Base-by-base conservation (phyloP, 2,329 filamentous ascomycete genomes). In the Alternaria rosae region DNA sequence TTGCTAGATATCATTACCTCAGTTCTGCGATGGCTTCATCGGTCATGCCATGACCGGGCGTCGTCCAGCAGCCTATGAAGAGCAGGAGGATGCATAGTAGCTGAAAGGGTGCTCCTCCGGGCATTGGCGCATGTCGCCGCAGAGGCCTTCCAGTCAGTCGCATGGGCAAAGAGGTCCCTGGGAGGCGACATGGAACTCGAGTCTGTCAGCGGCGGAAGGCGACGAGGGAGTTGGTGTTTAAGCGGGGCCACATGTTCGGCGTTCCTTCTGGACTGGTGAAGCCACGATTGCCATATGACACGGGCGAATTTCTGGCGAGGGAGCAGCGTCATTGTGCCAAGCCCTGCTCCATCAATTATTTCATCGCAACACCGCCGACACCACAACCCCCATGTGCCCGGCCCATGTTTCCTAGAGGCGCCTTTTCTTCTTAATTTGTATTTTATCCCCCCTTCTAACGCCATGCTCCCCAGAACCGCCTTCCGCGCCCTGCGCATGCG, bases 11-110 rank as follows among this genome's bases (percentile, higher is more conserved):
- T 5, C 12, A 3, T 13, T 56, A 82, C 79, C 80, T 77, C 42
- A 84, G 72, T 43, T 64, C 62, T 10, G 73, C 59, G 48, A 82
- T 76, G 30, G 72, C 67, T 54, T 82, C 80, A 81, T 79, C 78
- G 60, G 80, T 79, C 82, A 84, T 84, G 78, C 80, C 78, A 69
- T 69, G 69, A 38, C 56, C 81, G 64, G 66, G 54, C 4, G 75
- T 76, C 68, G 70, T 68, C 71, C 75, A 79, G 58, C 69, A 72
- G 28, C 65, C 68, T 10, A 78, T 64, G 42, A 69, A 67, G 50
- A 78, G 64, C 66, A 79, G 59, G 13, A 70, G 48, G 57, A 73
- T 72, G 74, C 79, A 81, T 78, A 65, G 62, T 51, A 65, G 62
- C 57, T 59, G 70, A 61, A 65, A 69, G 66, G 57, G 43, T 38